A percentile compares a stretch with the other conserved stretches of the same genome.
Conservation (phyloP, 1,139 yeast species). For the Scheffersomyces insectosa region DNA sequence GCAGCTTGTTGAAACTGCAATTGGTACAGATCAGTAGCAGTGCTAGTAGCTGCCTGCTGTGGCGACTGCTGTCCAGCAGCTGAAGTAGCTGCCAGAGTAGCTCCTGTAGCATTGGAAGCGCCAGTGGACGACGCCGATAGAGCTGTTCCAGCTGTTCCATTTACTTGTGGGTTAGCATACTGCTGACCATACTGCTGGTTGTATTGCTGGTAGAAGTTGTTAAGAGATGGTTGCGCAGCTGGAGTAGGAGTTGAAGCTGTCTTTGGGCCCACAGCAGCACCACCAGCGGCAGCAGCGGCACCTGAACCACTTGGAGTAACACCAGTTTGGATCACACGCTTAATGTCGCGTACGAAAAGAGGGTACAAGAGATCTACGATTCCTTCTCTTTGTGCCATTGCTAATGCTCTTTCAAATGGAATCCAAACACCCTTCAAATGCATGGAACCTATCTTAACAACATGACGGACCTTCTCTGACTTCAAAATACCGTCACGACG, state of each 20-base stretch:
- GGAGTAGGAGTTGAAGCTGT: slow-evolving; percentile 16
- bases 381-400: slow-evolving; percentile 88
- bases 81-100: not conserved
- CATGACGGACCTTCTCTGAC: slow-evolving; percentile 85
- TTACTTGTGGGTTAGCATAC: slow-evolving; percentile 14
- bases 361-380: slow-evolving; percentile 87
- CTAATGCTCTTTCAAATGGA: slow-evolving; percentile 89
- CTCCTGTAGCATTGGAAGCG: slow-evolving; percentile 4
- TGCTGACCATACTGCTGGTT: slow-evolving; percentile 17
- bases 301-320: slow-evolving; percentile 35
- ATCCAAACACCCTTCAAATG: slow-evolving; percentile 98
- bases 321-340: slow-evolving; percentile 61
- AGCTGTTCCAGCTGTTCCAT: slow-evolving; percentile 13
- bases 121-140: slow-evolving; percentile 8
- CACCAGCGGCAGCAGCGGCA: slow-evolving; percentile 11
- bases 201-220: slow-evolving; percentile 26
- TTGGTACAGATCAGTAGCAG: slow-evolving; percentile 9
- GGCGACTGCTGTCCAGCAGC: slow-evolving; percentile 7
- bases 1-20: slow-evolving; percentile 14
- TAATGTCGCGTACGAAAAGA: slow-evolving; percentile 83
- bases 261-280: slow-evolving; percentile 11
- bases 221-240: slow-evolving; percentile 10
- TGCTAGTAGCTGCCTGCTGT: slow-evolving; percentile 9
- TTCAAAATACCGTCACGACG: slow-evolving; percentile 92
- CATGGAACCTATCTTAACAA: slow-evolving; percentile 96